Evolutionary conservation across 176 grass and related monocot species (phyloP), one percentile per base, ranked within the genome.

Genomic region (Pontederia crassipes): DNA sequence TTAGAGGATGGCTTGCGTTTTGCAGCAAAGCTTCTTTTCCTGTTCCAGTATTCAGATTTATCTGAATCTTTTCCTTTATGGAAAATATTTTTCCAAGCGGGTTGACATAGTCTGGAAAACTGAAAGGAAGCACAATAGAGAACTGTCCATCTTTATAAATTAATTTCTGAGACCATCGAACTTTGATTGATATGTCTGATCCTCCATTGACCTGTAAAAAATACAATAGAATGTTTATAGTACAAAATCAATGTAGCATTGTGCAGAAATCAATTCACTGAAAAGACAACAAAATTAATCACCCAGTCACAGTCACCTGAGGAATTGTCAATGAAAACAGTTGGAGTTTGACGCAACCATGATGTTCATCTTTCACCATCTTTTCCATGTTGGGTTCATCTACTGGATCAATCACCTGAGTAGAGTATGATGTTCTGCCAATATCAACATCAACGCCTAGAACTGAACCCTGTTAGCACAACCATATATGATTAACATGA

Each of bases 381-480:
- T 66, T 74, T 49, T 62, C 52, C 11, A 58, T 57, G 29, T 65
- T 77, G 49, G 32, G 32, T 40, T 85, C 69, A 35, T 92, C 88
- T 65, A 79, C 77, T 73, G 60, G 66, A 70, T 89, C 93, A 40
- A 83, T 75, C 54, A 98, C 68, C 58, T 83, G 79, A 40, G 81
- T 92, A 64, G 61, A 77, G 66, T 79, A 98, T 55, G 84, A 83
- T 79, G 46, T 79, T 75, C 54, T 88, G 64, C 81, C 84, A 48
- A 86, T 40, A 61, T 77, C 81, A 82, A 92, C 79, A 85, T 89
- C 93, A 48, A 83, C 84, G 74, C 93, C 93, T 88, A 92, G 87
- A 92, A 98, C 85, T 85, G 93, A 98, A 86, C 93, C 93, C 87
- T 98, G 89, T 88, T 88, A 92, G 84, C 79, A 84, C 88, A 92